Conservation (phyloP, 176 grass and related monocot genomes). For the Hsuehochloa calcarea region DNA sequence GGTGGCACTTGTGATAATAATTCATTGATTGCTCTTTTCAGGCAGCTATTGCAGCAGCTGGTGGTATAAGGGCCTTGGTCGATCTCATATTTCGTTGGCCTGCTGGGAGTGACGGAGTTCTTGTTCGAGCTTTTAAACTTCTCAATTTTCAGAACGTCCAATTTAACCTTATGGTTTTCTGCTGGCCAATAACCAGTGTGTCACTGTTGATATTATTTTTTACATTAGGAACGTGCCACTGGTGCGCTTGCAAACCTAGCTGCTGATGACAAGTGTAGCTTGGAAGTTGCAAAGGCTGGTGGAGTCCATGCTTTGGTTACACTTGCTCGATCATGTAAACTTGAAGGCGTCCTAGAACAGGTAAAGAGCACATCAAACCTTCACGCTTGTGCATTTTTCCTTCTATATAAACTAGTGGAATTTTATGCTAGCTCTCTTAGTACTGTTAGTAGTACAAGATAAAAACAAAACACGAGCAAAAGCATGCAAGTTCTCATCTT, state of each 20-base stretch:
- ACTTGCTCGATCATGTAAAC: slow-evolving; percentile 93
- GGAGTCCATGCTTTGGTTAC: slow-evolving; percentile 94
- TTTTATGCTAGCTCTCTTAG: slow-evolving; percentile 20
- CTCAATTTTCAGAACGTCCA: slow-evolving; percentile 8
- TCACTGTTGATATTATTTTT: slow-evolving; percentile 30
- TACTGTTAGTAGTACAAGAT: background rate
- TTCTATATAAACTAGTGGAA: background rate
- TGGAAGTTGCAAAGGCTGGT: slow-evolving; percentile 94
- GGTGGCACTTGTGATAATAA: slow-evolving; percentile 23
- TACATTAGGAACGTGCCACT: slow-evolving; percentile 89
- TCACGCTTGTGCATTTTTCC: slow-evolving; percentile 7
- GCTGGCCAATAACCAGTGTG: background rate
- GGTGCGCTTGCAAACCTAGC: slow-evolving; percentile 96
- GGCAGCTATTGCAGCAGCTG: slow-evolving; percentile 80
- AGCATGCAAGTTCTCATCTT: slow-evolving; percentile 12
- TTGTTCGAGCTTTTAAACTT: slow-evolving; percentile 55
- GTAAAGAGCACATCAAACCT: slow-evolving; percentile 29
- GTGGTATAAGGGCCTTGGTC: slow-evolving; percentile 87
- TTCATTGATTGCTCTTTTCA: slow-evolving; percentile 42
- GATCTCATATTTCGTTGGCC: slow-evolving; percentile 93
- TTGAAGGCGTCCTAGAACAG: slow-evolving; percentile 95
- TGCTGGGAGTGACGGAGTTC: slow-evolving; percentile 92
- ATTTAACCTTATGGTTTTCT: background rate
- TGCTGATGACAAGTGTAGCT: slow-evolving; percentile 97
- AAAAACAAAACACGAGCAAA: slow-evolving; percentile 15